Conservation (phyloP, 2,329 filamentous ascomycete species). For the Ascochyta koolunga region DNA sequence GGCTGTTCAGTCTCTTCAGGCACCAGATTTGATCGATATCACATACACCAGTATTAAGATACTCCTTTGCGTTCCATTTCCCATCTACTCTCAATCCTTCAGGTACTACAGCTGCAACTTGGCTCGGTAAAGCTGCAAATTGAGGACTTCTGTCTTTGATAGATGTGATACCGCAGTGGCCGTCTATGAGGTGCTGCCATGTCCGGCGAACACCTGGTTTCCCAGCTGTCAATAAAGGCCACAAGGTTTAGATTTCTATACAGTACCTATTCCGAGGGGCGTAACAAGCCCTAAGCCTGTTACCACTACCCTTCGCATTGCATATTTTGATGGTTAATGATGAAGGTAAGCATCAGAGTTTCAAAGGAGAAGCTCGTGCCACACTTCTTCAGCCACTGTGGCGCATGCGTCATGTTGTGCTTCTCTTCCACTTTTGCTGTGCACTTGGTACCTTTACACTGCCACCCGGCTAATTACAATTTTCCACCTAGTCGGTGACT, state of each 20-base stretch:
- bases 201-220: conserved; percentile 68
- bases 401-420: neutral
- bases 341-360: conserved; percentile 7
- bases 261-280: conserved; percentile 75
- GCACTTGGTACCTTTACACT: too few species aligned
- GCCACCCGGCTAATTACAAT: too few species aligned
- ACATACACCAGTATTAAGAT: conserved; percentile 38
- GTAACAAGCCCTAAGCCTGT: conserved; percentile 58
- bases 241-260: neutral
- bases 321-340: conserved; percentile 43
- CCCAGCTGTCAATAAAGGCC: neutral
- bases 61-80: conserved; percentile 56
- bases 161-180: conserved; percentile 80
- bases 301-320: conserved; percentile 58
- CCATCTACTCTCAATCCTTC: conserved; percentile 53
- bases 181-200: conserved; percentile 81
- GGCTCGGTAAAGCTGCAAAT: conserved; percentile 80
- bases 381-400: conserved; percentile 21
- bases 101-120: conserved; percentile 83
- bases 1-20: conserved; percentile 43
- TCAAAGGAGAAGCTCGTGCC: conserved; percentile 11
- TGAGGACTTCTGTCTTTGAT: conserved; percentile 65
- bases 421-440: neutral
- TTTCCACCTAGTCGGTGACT: too few species aligned
- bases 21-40: neutral